Percentiles rank a stretch among this genome's conserved stretches.
Evolutionary conservation across 345 rosid genomes (phyloP).

Genomic region (Sapria himalayana): DNA sequence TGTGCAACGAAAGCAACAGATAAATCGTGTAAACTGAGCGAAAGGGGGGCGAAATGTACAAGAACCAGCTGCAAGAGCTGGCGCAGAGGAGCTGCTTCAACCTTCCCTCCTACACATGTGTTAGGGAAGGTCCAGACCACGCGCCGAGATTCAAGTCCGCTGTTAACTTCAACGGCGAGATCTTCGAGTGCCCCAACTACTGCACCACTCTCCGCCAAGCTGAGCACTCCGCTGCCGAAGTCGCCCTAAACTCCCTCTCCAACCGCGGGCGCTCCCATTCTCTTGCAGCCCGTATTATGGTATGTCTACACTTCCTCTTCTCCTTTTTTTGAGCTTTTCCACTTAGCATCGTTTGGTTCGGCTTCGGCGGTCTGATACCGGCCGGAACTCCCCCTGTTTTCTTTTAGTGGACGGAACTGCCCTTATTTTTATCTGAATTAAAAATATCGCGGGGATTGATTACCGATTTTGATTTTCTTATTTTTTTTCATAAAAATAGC

Average conservation of each 20-base stretch:
- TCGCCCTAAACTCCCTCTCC: slow-evolving; percentile 81
- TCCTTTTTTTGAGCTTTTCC: no score
- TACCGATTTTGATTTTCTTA: no score
- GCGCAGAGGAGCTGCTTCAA: slow-evolving; percentile 99
- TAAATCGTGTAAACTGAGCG: no score
- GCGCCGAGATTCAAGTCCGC: slow-evolving; percentile 95
- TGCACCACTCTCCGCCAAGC: slow-evolving; percentile 99
- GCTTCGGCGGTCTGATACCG: no score
- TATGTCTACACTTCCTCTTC: slow-evolving; percentile 10
- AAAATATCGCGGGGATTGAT: no score
- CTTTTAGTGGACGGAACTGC: neutral
- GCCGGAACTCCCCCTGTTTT: neutral
- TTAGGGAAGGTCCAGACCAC: slow-evolving; percentile 99
- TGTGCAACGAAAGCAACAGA: no score
- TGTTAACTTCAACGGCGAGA: slow-evolving; percentile 92
- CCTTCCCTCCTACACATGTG: slow-evolving; percentile 78
- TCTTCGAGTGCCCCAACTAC: slow-evolving; percentile 85
- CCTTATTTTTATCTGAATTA: neutral
- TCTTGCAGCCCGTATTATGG: slow-evolving; percentile 95
- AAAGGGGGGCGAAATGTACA: slow-evolving; percentile 44
- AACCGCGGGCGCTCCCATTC: slow-evolving; percentile 90
- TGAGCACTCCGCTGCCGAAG: slow-evolving; percentile 98
- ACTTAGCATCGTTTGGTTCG: no score
- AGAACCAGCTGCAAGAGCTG: slow-evolving; percentile 99
- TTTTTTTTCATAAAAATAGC: no score